Evolutionary conservation across 148 eudicot species (phyloP).

Genomic region (Persicaria tinctoria): DNA sequence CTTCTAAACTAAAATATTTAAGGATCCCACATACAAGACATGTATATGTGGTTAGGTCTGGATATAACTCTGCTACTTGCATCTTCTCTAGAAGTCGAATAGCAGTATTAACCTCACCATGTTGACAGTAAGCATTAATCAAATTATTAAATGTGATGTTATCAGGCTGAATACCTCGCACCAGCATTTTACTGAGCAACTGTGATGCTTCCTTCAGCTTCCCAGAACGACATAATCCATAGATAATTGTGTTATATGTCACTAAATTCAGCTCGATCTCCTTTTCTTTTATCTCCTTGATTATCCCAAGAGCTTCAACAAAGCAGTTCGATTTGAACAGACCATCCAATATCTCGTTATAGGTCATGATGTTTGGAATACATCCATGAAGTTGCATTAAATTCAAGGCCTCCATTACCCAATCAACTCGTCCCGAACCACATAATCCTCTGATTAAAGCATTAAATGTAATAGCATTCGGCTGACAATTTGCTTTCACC

Average conservation of each 20-base stretch:
- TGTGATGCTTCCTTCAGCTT: slow-evolving; percentile 38
- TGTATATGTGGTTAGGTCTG: slow-evolving; percentile 50
- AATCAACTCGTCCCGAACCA: slow-evolving; percentile 40
- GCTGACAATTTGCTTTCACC: slow-evolving; percentile 48
- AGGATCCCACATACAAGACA: slow-evolving; percentile 50
- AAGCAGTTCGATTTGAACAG: slow-evolving; percentile 42
- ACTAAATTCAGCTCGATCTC: slow-evolving; percentile 45
- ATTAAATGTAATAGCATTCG: slow-evolving; percentile 65
- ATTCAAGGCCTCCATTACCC: slow-evolving; percentile 47
- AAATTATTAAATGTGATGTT: slow-evolving; percentile 51
- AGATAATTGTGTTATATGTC: slow-evolving; percentile 53
- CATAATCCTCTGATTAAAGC: slow-evolving; percentile 58
- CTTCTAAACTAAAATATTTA: slow-evolving; percentile 29
- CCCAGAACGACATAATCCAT: slow-evolving; percentile 41
- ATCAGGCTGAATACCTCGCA: slow-evolving; percentile 47
- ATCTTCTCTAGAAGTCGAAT: slow-evolving; percentile 37
- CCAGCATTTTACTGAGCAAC: slow-evolving; percentile 56
- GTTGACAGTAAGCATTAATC: slow-evolving; percentile 43
- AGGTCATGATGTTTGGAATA: slow-evolving; percentile 41
- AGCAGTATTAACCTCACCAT: slow-evolving; percentile 39
- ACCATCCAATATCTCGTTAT: slow-evolving; percentile 57
- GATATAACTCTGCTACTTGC: slow-evolving; percentile 26
- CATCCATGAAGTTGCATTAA: slow-evolving; percentile 49
- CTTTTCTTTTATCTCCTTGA: slow-evolving; percentile 46
- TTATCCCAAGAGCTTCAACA: slow-evolving; percentile 26